These are phyloP conservation scores for Marchantia paleacea DNA, from an alignment of 225 moss, liverwort and hornwort genomes.

Conservation along the genomic window DNA sequence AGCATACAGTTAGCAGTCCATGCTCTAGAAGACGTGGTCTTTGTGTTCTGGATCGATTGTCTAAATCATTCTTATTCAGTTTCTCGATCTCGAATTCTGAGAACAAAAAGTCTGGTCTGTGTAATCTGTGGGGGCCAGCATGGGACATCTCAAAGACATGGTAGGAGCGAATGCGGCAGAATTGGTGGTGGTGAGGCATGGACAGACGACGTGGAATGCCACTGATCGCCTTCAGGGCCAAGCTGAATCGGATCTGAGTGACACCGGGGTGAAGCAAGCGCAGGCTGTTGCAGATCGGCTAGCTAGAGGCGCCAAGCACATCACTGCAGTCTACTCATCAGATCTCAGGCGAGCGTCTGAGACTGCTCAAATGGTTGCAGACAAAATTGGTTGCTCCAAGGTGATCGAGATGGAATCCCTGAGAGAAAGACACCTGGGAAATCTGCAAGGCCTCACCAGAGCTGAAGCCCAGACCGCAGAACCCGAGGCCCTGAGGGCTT, in stretches of 20 bases:
- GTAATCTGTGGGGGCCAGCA: conserved; percentile 8
- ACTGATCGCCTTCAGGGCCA: conserved; percentile 60
- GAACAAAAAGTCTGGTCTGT: background rate
- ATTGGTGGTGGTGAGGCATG: conserved; percentile 46
- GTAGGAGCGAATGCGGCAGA: conserved; percentile 41
- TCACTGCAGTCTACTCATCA: conserved; percentile 71
- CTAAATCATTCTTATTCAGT: too few species aligned
- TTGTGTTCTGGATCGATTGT: too few species aligned
- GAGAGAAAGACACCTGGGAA: conserved; percentile 81
- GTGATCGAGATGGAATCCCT: conserved; percentile 39
- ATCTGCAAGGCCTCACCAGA: conserved; percentile 75
- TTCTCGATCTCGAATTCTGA: background rate
- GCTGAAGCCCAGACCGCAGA: conserved; percentile 56
- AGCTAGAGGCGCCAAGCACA: conserved; percentile 53
- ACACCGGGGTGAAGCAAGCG: conserved; percentile 74
- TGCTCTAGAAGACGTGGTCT: too few species aligned
- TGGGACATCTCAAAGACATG: conserved; percentile 40
- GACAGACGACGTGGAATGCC: conserved; percentile 46
- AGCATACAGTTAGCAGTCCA: too few species aligned
- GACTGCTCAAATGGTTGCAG: conserved; percentile 67
- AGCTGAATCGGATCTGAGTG: conserved; percentile 76
- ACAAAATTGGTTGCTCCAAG: conserved; percentile 42
- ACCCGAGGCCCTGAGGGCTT: conserved; percentile 59
- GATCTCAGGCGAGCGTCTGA: conserved; percentile 76
- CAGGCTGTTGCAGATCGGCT: conserved; percentile 79